Evolutionary conservation across 768 basidiomycete species (phyloP).

Genomic region (Pleurotus platypus): DNA sequence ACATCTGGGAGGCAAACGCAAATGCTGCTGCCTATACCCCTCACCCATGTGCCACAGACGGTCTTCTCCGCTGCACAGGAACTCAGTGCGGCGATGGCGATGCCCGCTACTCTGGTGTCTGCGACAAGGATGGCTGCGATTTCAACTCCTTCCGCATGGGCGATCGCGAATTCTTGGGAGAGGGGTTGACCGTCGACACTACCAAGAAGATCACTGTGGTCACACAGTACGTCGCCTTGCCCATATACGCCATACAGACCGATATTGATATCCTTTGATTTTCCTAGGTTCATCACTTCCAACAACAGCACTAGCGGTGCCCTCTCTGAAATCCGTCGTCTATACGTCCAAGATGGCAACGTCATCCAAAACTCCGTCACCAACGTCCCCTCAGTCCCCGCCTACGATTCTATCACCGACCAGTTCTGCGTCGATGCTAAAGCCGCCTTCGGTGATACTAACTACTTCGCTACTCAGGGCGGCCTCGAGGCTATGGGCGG

Average conservation of each 20-base stretch:
- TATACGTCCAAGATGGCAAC: slow-evolving; percentile 40
- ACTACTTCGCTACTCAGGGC: slow-evolving; percentile 36
- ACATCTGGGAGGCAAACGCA: slow-evolving; percentile 39
- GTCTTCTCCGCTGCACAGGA: slow-evolving; percentile 27
- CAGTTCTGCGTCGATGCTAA: slow-evolving; percentile 38
- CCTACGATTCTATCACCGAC: slow-evolving; percentile 35
- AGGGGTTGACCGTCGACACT: slow-evolving; percentile 34
- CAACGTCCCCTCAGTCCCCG: slow-evolving; percentile 31
- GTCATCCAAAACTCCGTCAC: slow-evolving; percentile 36
- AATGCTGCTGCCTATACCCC: slow-evolving; percentile 35
- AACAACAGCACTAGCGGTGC: slow-evolving; percentile 33
- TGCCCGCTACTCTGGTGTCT: slow-evolving; percentile 29
- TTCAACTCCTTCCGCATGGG: slow-evolving; percentile 46
- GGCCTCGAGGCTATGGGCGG: slow-evolving; percentile 34
- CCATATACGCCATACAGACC: slow-evolving; percentile 31
- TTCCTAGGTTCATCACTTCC: slow-evolving; percentile 33
- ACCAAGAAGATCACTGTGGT: slow-evolving; percentile 36
- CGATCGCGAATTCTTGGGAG: slow-evolving; percentile 35
- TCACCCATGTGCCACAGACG: slow-evolving; percentile 33
- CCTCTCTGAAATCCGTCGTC: slow-evolving; percentile 38
- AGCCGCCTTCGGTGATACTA: slow-evolving; percentile 39
- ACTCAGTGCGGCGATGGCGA: slow-evolving; percentile 21
- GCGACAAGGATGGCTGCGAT: slow-evolving; percentile 42
- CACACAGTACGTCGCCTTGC: slow-evolving; percentile 40
- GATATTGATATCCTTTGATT: neutral